These are phyloP conservation scores for Kuraishia molischiana DNA, from an alignment of 805 yeast species.

Conservation along the genomic window DNA sequence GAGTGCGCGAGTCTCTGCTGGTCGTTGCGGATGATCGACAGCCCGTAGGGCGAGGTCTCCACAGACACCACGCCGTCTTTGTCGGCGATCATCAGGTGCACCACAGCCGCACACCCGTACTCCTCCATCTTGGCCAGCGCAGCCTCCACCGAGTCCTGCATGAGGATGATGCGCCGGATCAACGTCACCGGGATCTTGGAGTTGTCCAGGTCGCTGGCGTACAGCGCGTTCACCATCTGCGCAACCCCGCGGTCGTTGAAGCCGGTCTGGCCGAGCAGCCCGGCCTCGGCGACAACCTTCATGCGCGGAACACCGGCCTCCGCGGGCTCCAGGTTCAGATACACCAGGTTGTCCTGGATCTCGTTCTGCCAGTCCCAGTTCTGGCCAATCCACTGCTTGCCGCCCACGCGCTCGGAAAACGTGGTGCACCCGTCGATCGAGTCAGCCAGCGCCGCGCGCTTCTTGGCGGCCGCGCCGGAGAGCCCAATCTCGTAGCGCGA, in stretches of 20 bases:
- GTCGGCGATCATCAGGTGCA: constrained; percentile 5
- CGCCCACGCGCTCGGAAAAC: constrained; percentile 3
- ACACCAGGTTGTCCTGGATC: constrained; percentile 3
- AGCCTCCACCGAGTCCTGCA: constrained; percentile 4
- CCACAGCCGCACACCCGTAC: constrained; percentile 5
- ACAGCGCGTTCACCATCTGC: constrained; percentile 5
- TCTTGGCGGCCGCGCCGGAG: constrained; percentile 5
- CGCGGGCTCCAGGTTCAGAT: constrained; percentile 5
- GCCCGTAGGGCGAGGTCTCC: constrained; percentile 5
- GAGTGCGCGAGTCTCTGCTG: constrained; percentile 3
- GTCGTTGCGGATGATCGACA: constrained; percentile 2
- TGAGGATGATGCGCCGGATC: constrained; percentile 5
- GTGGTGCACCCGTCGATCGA: constrained; percentile 6
- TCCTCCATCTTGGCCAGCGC: constrained; percentile 4
- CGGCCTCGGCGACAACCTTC: constrained; percentile 7
- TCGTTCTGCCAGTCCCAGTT: constrained; percentile 7
- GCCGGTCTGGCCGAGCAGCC: constrained; percentile 6
- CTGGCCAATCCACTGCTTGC: constrained; percentile 6
- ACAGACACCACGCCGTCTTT: constrained; percentile 5
- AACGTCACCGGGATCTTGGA: constrained; percentile 5
- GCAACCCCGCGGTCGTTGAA: constrained; percentile 6
- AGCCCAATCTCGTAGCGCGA: constrained; percentile 6
- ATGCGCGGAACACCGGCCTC: constrained; percentile 4
- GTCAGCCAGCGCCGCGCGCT: background rate
- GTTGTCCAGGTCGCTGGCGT: constrained; percentile 5